Evolutionary conservation across 169 alveolate genomes (phyloP), one percentile per base, ranked within the genome.

Genomic region (Babesia bigemina): DNA sequence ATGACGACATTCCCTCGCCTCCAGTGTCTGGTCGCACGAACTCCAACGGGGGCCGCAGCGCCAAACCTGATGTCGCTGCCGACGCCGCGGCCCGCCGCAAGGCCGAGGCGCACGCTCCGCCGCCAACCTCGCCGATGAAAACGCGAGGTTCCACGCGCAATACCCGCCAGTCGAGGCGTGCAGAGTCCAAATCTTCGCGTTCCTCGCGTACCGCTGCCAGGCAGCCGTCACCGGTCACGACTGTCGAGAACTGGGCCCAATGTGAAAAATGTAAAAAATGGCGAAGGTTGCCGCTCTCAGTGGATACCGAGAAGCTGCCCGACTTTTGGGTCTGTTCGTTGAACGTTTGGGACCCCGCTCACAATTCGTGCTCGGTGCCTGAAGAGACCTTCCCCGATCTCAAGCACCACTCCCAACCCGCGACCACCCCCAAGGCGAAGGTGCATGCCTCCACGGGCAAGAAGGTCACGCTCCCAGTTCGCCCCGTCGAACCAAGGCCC

Each of bases 181-280:
- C 22, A 28, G 70, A 61, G 39, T 0, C 70, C 9, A 61, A 61
- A 21, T 48, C 28, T 33, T 11, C 48, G 2, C 44, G 67, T 9
- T 17, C 70, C 33, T 42, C 13, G 22, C 26, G 24, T 8, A 39
- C 4, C 19, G 65, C 22, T 10, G 55, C 24, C 2, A 13, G 0
- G 21, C 70, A 33, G 33, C 70, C 70, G n/a, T 1, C 33, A 17
- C 86, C 71, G n/a, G 66, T 45, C 21, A 59, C 75, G 21, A 79
- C 87, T 14, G 84, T 88, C 65, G 93, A 82, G 63, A 85, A 88
- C 33, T 88, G 93, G 93, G 93, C 88, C 19, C 93, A 88, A 45
- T 88, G 93, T 71, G 93, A 88, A 58, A 66, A 53, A 49, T 88
- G 93, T 55, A 88, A 85, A 70, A 88, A 88, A 57, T 88, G 93